Conservation (phyloP, 805 yeast species). For the Candida odintsovae region DNA sequence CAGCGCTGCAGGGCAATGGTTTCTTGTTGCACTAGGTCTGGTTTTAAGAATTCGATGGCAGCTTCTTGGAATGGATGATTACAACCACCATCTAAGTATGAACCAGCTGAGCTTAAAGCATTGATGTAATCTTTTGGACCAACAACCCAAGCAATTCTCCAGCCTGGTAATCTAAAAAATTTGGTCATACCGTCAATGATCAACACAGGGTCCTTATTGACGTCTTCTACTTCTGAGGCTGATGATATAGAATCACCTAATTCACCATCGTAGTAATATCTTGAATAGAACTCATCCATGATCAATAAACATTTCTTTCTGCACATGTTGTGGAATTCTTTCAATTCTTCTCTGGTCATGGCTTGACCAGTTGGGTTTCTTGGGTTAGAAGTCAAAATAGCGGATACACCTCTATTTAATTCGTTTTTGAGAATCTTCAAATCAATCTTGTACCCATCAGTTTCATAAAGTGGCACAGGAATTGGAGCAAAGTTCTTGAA, state of each 20-base stretch:
- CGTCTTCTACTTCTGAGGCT: slow-evolving; percentile 47
- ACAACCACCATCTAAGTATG: slow-evolving; percentile 55
- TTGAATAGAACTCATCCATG: slow-evolving; percentile 60
- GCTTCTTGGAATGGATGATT: slow-evolving; percentile 59
- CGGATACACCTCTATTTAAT: slow-evolving; percentile 51
- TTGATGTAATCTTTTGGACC: slow-evolving; percentile 57
- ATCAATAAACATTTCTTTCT: slow-evolving; percentile 46
- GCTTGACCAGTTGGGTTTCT: slow-evolving; percentile 58
- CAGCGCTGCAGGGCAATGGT: slow-evolving; percentile 54
- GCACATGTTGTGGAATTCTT: slow-evolving; percentile 46
- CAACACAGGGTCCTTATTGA: slow-evolving; percentile 51
- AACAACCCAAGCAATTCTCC: slow-evolving; percentile 59
- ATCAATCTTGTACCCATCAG: slow-evolving; percentile 52
- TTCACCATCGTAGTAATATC: slow-evolving; percentile 51
- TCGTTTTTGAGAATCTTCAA: slow-evolving; percentile 46
- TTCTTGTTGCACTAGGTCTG: slow-evolving; percentile 42
- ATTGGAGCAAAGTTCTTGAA: slow-evolving; percentile 59
- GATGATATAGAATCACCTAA: slow-evolving; percentile 46
- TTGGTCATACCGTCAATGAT: slow-evolving; percentile 57
- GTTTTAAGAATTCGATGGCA: slow-evolving; percentile 48
- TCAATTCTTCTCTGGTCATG: slow-evolving; percentile 41
- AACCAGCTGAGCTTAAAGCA: slow-evolving; percentile 53
- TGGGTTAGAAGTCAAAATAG: slow-evolving; percentile 54
- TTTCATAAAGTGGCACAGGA: slow-evolving; percentile 54
- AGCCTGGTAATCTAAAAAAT: slow-evolving; percentile 57